Base-by-base conservation (phyloP, 768 basidiomycete species). In the Boletus pseudo-olivaceus region DNA sequence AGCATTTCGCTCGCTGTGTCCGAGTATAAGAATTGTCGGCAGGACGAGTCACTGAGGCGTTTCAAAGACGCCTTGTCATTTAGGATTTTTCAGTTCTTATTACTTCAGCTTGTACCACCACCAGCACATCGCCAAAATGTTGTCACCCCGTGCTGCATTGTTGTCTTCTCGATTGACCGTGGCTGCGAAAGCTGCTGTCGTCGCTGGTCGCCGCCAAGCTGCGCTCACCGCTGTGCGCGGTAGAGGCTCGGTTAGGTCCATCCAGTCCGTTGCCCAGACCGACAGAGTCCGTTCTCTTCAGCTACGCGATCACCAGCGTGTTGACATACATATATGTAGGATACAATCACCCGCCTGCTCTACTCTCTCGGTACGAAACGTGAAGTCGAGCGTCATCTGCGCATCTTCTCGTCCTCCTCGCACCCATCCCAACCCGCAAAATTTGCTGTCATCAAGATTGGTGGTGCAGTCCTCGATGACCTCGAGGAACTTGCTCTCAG, bases 361-460 rank as follows among this genome's bases (percentile, higher is more conserved):
- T 98, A 98, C 75, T 98, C 96, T 20, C 88, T 99, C 59, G 97
- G 96, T 48, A 91, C 92, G 30, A 94, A 97, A 67, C 89, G 93
- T 60, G 97, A 99, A 72, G 97, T 99, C 61, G 95, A 98, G 67
- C 88, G 97, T 57, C 95, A 99, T 76, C 86, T 99, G 30, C 89
- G 96, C 46, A 99, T 99, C 67, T 99, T 99, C 70, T 93, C 93
- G 10, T 88, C 91, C n/a, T 87, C 93, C 20, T 90, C 92, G 7
- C 87, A 94, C 64, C 84, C 88, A 3, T 85, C 90, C 15, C 85
- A 92, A 55, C 90, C 92, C 38, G 94, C 94, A 56, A 96, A 93
- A 71, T 97, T 97, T 65, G 94, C 93, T 37, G 97, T 99, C 55
- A 87, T 99, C 79, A 99, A 99, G 75, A 86, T 99, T 62, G 97